Conservation (phyloP, 345 rosid species). For the Passiflora organensis region DNA sequence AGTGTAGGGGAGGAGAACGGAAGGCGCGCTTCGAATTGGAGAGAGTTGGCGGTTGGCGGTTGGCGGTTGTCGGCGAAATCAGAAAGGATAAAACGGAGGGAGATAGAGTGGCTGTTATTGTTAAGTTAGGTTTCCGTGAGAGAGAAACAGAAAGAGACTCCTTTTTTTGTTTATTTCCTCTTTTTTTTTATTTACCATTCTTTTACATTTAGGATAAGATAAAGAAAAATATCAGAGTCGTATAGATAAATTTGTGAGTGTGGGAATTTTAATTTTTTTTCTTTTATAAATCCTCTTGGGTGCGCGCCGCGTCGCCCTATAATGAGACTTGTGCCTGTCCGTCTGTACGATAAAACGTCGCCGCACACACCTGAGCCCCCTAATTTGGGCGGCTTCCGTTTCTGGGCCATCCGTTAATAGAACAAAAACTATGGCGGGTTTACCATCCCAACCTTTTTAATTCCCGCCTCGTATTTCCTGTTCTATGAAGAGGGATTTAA, state of each 20-base stretch:
- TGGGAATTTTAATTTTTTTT: no score
- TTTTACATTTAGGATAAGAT: no score
- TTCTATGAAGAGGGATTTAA: no score
- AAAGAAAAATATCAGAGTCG: no score
- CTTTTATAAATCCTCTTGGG: background rate
- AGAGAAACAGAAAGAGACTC: background rate
- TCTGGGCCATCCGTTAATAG: no score
- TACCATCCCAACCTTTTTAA: no score
- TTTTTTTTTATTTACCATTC: no score
- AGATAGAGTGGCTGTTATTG: background rate
- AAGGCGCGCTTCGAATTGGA: background rate
- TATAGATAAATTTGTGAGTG: no score
- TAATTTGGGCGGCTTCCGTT: no score
- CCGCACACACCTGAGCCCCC: conserved; percentile 27
- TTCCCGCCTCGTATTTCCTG: no score
- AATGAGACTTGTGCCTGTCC: conserved; percentile 11
- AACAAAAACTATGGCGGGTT: no score
- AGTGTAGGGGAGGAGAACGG: background rate
- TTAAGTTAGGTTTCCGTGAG: background rate
- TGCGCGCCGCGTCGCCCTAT: conserved; percentile 28
- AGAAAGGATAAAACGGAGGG: conserved; percentile 27
- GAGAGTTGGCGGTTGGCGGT: conserved; percentile 29
- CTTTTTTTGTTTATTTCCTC: no score
- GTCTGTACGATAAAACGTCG: conserved; percentile 16
- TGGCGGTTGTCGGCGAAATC: conserved; percentile 31